A percentile compares a stretch with the other conserved stretches of the same genome.
These are phyloP conservation scores for Vicia sativa DNA, from an alignment of 306 rosid genomes.

Conservation along the genomic window DNA sequence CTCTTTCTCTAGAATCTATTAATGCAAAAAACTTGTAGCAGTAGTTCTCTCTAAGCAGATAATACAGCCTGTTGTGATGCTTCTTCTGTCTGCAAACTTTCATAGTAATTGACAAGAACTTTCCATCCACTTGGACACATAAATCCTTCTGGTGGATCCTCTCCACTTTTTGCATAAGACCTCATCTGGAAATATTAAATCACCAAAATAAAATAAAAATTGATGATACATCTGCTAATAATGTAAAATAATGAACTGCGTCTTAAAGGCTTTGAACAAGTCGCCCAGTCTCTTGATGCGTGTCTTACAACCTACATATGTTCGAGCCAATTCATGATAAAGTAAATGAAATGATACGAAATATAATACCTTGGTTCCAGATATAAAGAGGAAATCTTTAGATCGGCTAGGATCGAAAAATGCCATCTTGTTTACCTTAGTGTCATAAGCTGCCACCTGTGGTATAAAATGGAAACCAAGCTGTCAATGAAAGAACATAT, in stretches of 20 bases:
- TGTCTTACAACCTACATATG: not conserved
- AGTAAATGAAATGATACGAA: not conserved
- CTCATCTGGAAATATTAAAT: slow-evolving; percentile 93
- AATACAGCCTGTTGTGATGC: slow-evolving; percentile 58
- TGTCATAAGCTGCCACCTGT: slow-evolving; percentile 99
- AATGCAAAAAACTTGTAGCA: slow-evolving; percentile 35
- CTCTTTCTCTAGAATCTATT: slow-evolving; percentile 26
- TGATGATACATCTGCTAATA: not conserved
- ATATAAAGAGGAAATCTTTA: slow-evolving; percentile 90
- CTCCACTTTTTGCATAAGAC: slow-evolving; percentile 78
- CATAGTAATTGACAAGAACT: slow-evolving; percentile 79
- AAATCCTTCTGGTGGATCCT: slow-evolving; percentile 93
- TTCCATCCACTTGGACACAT: slow-evolving; percentile 98
- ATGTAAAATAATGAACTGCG: not conserved
- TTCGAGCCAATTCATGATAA: not conserved
- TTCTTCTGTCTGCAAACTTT: slow-evolving; percentile 82
- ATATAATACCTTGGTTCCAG: slow-evolving; percentile 87
- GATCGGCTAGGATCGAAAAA: slow-evolving; percentile 89
- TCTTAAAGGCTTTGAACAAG: not conserved
- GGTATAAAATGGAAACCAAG: slow-evolving; percentile 28
- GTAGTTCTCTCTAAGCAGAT: slow-evolving; percentile 50
- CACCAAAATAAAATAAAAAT: slow-evolving; percentile 14
- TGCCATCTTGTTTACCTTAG: slow-evolving; percentile 76
- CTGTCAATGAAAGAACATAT: not conserved
- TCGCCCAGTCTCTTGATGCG: not conserved